Conservation (phyloP, 2,329 filamentous ascomycete species). For the Stagonosporopsis chrysanthemi region DNA sequence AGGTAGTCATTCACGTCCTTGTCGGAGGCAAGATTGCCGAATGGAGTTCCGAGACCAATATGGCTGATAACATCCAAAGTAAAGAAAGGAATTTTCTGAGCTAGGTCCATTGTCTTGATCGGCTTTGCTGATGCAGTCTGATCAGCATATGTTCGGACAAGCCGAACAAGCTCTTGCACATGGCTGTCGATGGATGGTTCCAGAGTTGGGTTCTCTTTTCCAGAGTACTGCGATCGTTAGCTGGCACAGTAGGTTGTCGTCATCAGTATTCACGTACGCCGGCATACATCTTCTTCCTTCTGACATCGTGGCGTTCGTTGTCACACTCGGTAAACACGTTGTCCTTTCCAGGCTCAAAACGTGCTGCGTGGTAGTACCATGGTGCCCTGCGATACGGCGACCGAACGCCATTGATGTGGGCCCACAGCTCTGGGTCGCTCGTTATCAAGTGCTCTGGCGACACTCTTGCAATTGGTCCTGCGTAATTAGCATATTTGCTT, state of each 20-base stretch:
- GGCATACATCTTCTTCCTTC: slow-evolving; percentile 58
- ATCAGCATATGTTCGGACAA: slow-evolving; percentile 59
- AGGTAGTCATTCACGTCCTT: slow-evolving; percentile 58
- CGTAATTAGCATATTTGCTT: background rate
- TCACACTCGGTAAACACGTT: slow-evolving; percentile 63
- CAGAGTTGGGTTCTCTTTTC: slow-evolving; percentile 61
- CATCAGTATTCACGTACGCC: slow-evolving; percentile 49
- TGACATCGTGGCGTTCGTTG: slow-evolving; percentile 55
- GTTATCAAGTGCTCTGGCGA: slow-evolving; percentile 60
- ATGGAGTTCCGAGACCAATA: slow-evolving; percentile 60
- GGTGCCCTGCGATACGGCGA: slow-evolving; percentile 52
- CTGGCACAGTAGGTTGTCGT: background rate
- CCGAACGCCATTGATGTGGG: slow-evolving; percentile 53
- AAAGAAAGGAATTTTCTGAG: slow-evolving; percentile 59
- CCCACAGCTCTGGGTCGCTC: slow-evolving; percentile 56
- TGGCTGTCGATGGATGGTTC: slow-evolving; percentile 60
- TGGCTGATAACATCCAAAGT: slow-evolving; percentile 65
- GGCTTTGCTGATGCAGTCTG: slow-evolving; percentile 22
- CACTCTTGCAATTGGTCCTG: slow-evolving; percentile 55
- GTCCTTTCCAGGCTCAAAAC: slow-evolving; percentile 62
- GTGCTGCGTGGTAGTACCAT: slow-evolving; percentile 53
- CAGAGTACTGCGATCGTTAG: slow-evolving; percentile 56
- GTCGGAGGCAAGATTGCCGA: slow-evolving; percentile 61
- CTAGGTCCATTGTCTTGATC: slow-evolving; percentile 56
- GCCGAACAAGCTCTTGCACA: slow-evolving; percentile 56